phyloP scores from a whole-genome alignment of 805 yeast genomes.

The Grigorovia yakushimaensis region DNA sequence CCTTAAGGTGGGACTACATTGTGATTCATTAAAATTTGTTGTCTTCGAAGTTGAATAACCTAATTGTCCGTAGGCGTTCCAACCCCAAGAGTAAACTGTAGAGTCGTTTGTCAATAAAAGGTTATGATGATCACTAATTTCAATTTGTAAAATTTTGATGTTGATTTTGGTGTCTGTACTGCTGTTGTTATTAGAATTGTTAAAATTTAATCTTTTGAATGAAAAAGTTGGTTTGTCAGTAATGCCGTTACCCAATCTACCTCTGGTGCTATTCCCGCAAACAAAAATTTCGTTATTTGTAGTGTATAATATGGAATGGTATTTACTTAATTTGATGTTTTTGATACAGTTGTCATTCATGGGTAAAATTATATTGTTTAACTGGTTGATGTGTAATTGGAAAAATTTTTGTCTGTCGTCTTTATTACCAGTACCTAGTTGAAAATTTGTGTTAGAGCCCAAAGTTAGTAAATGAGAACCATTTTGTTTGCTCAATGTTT shows the following conservation, averaged over 20 bases:
- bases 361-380: constrained; percentile 10
- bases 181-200: not conserved
- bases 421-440: constrained; percentile 58
- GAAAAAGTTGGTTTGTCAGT: constrained; percentile 32
- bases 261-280: constrained; percentile 61
- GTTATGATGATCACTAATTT: constrained; percentile 59
- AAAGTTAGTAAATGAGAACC: constrained; percentile 51
- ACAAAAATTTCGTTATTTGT: constrained; percentile 43
- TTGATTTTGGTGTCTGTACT: constrained; percentile 19
- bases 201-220: constrained; percentile 33
- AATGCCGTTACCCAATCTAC: constrained; percentile 56
- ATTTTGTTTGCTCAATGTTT: not conserved
- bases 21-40: constrained; percentile 16
- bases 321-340: constrained; percentile 43
- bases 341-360: not conserved
- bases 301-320: constrained; percentile 55
- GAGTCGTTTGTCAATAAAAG: constrained; percentile 39
- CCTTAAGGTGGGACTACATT: constrained; percentile 19
- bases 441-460: constrained; percentile 55
- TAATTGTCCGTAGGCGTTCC: constrained; percentile 55
- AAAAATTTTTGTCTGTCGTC: constrained; percentile 39
- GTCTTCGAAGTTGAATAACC: constrained; percentile 38
- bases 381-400: constrained; percentile 29
- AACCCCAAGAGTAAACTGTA: constrained; percentile 65
- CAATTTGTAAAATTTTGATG: constrained; percentile 30